These are phyloP conservation scores for Zymoseptoria pseudotritici DNA, from an alignment of 2,329 filamentous ascomycete genomes.

Conservation along the genomic window DNA sequence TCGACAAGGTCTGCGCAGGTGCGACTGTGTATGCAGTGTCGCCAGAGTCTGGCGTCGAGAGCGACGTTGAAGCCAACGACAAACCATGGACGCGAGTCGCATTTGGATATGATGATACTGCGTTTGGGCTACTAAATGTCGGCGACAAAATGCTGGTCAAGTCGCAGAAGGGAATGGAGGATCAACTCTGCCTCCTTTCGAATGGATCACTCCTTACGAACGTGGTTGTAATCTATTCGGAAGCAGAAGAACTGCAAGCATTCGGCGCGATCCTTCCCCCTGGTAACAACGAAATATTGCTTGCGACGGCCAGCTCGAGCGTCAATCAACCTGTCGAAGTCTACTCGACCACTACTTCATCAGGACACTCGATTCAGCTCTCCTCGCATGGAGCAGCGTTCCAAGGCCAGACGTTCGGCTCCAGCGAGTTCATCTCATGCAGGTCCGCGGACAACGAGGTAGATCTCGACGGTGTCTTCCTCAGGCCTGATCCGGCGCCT, in stretches of 20 bases:
- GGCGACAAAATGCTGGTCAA: slow-evolving; percentile 13
- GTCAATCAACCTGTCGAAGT: slow-evolving; percentile 27
- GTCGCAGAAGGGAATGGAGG: slow-evolving; percentile 18
- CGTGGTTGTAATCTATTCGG: slow-evolving; percentile 2
- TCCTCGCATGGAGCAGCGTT: slow-evolving; percentile 20
- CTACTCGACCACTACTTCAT: slow-evolving; percentile 22
- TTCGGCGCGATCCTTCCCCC: slow-evolving; percentile 13
- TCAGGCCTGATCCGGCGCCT: slow-evolving; percentile 15
- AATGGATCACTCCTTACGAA: not conserved
- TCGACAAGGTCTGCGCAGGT: slow-evolving; percentile 2
- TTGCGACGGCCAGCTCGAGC: slow-evolving; percentile 24
- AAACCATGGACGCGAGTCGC: slow-evolving; percentile 8
- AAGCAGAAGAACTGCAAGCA: slow-evolving; percentile 8
- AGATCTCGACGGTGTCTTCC: slow-evolving; percentile 25
- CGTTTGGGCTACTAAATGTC: slow-evolving; percentile 6
- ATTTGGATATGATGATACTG: slow-evolving; percentile 15
- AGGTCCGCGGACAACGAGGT: slow-evolving; percentile 25
- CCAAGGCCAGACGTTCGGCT: slow-evolving; percentile 15
- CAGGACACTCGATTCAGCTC: slow-evolving; percentile 10
- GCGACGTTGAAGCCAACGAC: not conserved
- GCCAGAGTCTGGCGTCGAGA: not conserved
- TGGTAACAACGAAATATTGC: slow-evolving; percentile 17
- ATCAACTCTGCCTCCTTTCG: slow-evolving; percentile 14
- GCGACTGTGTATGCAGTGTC: slow-evolving; percentile 5
- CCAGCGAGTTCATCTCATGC: slow-evolving; percentile 19